A percentile compares a stretch with the other conserved stretches of the same genome.
Conservation (phyloP, 805 yeast genomes). For the Osmozyma mogii region DNA sequence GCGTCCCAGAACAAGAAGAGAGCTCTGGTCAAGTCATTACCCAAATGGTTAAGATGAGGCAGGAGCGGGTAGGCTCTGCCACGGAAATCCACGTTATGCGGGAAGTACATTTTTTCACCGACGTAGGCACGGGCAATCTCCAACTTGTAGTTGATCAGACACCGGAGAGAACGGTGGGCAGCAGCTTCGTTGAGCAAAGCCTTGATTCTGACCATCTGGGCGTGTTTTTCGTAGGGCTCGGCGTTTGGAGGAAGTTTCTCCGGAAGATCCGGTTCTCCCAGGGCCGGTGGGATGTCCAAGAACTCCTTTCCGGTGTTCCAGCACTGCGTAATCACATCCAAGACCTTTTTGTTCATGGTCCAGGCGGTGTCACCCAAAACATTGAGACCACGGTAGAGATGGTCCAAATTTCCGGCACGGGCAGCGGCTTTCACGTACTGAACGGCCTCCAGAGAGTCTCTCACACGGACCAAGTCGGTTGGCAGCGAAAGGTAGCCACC, state of each 20-base stretch:
- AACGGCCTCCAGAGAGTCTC: conserved; percentile 79
- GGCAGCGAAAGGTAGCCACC: conserved; percentile 79
- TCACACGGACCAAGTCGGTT: conserved; percentile 62
- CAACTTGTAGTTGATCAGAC: conserved; percentile 87
- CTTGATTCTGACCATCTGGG: conserved; percentile 59
- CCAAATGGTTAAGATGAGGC: conserved; percentile 75
- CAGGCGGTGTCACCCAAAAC: conserved; percentile 76
- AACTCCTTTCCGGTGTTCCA: conserved; percentile 84
- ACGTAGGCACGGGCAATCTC: conserved; percentile 86
- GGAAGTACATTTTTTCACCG: conserved; percentile 52
- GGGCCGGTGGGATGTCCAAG: conserved; percentile 69
- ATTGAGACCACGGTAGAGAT: conserved; percentile 58
- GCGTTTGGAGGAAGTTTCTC: conserved; percentile 51
- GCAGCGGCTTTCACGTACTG: conserved; percentile 87
- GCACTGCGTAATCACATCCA: conserved; percentile 59
- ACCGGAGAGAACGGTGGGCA: conserved; percentile 74
- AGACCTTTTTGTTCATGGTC: conserved; percentile 75
- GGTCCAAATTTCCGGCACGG: conserved; percentile 52
- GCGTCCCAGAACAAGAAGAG: conserved; percentile 73
- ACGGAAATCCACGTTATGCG: conserved; percentile 75
- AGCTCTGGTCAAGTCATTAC: conserved; percentile 71
- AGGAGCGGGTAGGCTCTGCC: conserved; percentile 81
- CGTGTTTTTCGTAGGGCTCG: conserved; percentile 64
- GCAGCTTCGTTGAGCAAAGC: conserved; percentile 52
- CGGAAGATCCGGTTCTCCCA: conserved; percentile 42